Conservation (phyloP, 768 basidiomycete genomes). For the Mycena albidolilacea region DNA sequence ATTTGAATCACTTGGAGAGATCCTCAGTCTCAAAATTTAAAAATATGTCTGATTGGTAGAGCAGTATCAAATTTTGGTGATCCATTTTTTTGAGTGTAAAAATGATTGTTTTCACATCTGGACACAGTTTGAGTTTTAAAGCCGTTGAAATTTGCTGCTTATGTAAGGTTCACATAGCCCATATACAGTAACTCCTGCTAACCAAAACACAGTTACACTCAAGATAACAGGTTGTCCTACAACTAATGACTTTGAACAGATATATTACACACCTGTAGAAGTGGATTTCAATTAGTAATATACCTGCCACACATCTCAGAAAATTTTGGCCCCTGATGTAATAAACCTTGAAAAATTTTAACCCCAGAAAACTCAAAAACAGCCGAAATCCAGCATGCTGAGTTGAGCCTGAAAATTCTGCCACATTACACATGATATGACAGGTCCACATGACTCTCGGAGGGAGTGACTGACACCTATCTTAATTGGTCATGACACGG, state of each 20-base stretch:
- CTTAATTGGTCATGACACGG: neutral
- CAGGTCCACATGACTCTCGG: neutral
- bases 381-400: no score
- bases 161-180: no score
- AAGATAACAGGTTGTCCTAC: no score
- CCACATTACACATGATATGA: neutral
- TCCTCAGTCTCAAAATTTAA: constrained; percentile 10
- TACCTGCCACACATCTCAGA: no score
- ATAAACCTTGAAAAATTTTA: neutral
- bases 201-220: no score
- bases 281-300: no score
- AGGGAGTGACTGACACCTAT: no score
- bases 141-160: neutral
- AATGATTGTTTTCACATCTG: constrained; percentile 4
- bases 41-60: constrained; percentile 14
- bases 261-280: no score
- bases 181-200: no score
- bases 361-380: neutral
- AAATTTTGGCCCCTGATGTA: neutral
- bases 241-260: no score
- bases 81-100: neutral
- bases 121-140: constrained; percentile 4
- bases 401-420: neutral
- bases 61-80: constrained; percentile 3
- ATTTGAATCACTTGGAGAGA: constrained; percentile 13